Base-by-base conservation (phyloP, 306 rosid genomes). In the Prunus mongolica region DNA sequence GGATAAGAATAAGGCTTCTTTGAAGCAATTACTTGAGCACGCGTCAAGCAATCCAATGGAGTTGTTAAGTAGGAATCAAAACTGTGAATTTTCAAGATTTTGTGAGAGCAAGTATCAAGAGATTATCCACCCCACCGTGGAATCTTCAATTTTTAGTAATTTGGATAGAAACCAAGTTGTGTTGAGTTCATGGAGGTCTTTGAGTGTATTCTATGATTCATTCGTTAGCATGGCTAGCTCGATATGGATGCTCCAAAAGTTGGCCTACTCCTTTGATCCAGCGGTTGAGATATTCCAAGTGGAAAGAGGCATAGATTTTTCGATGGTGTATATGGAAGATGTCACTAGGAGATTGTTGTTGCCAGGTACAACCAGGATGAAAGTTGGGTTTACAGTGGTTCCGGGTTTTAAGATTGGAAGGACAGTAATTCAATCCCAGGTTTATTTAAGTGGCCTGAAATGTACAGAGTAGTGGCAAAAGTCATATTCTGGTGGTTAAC, bases 211-310 rank as follows among this genome's bases (percentile, higher is more conserved):
- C 87, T 92, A 95, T 25, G 95, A 95, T 80, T 87, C 93, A 3
- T 95, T 90, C 74, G 92, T 95, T 65, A 88, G 85, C 83, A 92
- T 92, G 97, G 97, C 97, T 6, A 92, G 97, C 80, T 85, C 99
- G 0, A 58, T 92, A 65, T 95, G 99, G 99, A 88, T 93, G 12
- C 83, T 95, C 34, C 99, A 95, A 82, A 89, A 87, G 87, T 71
- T 95, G 83, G 92, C 97, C n/a, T 83, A 62, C 76, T 87, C 89
- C 6, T 95, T 95, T 64, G 89, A 92, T 81, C 97, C 96, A 0
- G 79, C 65, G 0, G 97, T 90, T 28, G 96, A 95, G 85, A 86
- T 95, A 54, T 95, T 92, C 77, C 97, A 86, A 86, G 87, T 95
- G 58, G 97, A 95, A 84, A 84, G 85, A 67, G 97, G 94, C 12